Percentiles rank a stretch among this genome's conserved stretches.
These are phyloP conservation scores for Xylariaceae sp. DNA, from an alignment of 2,329 filamentous ascomycete species.

Conservation along the genomic window DNA sequence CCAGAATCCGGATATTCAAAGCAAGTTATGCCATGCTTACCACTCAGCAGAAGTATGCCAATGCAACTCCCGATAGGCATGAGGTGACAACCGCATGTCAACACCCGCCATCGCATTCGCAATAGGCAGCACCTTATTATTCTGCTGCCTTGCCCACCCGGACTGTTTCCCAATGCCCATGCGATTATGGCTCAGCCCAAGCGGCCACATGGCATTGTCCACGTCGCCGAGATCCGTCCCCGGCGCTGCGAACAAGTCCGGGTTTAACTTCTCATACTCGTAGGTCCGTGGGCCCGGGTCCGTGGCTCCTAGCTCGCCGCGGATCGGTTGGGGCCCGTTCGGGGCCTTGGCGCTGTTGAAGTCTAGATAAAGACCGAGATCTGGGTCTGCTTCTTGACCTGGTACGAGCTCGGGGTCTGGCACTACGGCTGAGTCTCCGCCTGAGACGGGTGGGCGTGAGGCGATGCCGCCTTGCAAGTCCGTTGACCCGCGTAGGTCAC, in stretches of 20 bases:
- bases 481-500: constrained; percentile 38
- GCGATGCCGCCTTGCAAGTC: constrained; percentile 39
- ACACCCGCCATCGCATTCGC: constrained; percentile 52
- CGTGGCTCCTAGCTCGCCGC: constrained; percentile 44
- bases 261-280: constrained; percentile 49
- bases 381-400: constrained; percentile 46
- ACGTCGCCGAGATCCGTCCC: constrained; percentile 47
- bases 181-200: constrained; percentile 47
- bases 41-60: constrained; percentile 48
- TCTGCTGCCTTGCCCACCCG: constrained; percentile 53
- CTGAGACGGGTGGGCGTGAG: constrained; percentile 34
- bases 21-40: constrained; percentile 11
- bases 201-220: constrained; percentile 47
- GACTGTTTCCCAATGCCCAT: constrained; percentile 39
- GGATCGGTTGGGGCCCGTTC: constrained; percentile 46
- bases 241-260: constrained; percentile 50
- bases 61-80: constrained; percentile 58
- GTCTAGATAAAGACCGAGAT: constrained; percentile 49
- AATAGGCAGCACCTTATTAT: constrained; percentile 44
- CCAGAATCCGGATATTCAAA: not conserved
- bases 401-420: constrained; percentile 38
- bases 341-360: constrained; percentile 43
- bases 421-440: constrained; percentile 37
- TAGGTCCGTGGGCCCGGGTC: constrained; percentile 50
- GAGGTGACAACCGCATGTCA: constrained; percentile 52